phyloP scores from a whole-genome alignment of 2,329 filamentous ascomycete species.

The Trichoderma brevicompactum region DNA sequence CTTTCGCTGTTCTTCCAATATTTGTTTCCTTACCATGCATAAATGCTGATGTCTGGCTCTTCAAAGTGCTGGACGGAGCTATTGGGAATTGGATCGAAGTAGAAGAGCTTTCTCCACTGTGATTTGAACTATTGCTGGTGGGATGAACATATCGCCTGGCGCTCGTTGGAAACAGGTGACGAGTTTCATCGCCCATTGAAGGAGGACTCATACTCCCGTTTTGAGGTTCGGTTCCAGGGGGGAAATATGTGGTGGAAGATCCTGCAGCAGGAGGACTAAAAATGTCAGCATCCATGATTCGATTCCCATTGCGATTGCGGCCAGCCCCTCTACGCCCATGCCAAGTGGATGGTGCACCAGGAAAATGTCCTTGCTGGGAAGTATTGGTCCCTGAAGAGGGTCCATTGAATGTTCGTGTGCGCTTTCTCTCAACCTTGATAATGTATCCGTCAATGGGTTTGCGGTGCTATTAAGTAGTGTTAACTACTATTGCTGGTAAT shows the following conservation, averaged over 20 bases:
- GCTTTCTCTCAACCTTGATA: slow-evolving; percentile 48
- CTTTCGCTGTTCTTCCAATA: neutral
- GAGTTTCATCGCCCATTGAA: neutral
- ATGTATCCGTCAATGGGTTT: slow-evolving; percentile 39
- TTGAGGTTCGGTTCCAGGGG: neutral
- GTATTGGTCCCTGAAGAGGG: neutral
- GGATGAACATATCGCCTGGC: neutral
- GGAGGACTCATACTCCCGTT: neutral
- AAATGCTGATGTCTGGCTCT: neutral
- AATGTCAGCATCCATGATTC: neutral
- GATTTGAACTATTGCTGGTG: neutral
- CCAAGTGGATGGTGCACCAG: slow-evolving; percentile 5
- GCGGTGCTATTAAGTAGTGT: slow-evolving; percentile 39
- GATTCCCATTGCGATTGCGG: neutral
- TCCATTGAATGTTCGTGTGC: slow-evolving; percentile 33
- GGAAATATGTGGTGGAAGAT: too few species aligned
- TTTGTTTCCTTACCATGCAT: neutral
- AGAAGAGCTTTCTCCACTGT: neutral
- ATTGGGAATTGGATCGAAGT: too few species aligned
- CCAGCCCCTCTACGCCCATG: neutral
- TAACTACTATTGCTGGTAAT: neutral
- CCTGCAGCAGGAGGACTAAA: neutral
- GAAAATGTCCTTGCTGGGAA: neutral
- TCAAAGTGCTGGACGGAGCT: neutral
- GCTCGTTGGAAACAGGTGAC: neutral